Evolutionary conservation across 768 basidiomycete genomes (phyloP).

Genomic region (Panellus pusillus): DNA sequence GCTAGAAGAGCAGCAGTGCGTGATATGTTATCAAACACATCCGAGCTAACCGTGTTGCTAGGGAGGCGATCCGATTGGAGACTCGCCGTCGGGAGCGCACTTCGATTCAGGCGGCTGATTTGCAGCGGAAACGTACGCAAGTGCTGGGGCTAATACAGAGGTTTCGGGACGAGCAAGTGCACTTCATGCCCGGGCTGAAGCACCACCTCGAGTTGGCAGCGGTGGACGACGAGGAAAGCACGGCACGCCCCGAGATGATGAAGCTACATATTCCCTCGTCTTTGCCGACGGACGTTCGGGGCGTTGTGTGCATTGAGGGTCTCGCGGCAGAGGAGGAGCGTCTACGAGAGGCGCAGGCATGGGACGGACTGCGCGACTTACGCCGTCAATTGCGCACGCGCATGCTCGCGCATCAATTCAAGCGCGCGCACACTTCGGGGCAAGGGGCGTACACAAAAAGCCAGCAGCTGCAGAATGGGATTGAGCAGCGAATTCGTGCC

Average conservation of each 20-base stretch:
- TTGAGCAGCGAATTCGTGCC: constrained; percentile 7
- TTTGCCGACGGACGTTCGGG: not conserved
- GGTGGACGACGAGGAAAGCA: not conserved
- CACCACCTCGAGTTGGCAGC: not conserved
- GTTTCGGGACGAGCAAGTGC: constrained; percentile 1
- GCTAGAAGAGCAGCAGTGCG: constrained; percentile 12
- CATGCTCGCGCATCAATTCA: constrained; percentile 15
- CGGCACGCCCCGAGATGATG: constrained; percentile 16
- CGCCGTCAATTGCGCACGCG: constrained; percentile 18
- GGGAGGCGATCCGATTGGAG: not conserved
- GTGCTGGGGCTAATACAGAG: not conserved
- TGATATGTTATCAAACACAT: not conserved
- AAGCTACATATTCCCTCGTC: constrained; percentile 24
- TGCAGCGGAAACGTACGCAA: constrained; percentile 1
- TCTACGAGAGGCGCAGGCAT: constrained; percentile 22
- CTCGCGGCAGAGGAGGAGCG: constrained; percentile 21
- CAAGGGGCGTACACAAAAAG: constrained; percentile 21
- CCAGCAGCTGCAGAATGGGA: constrained; percentile 10
- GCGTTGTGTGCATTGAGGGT: constrained; percentile 8
- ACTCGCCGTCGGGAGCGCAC: not conserved
- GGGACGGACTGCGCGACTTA: constrained; percentile 18
- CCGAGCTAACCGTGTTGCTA: not conserved
- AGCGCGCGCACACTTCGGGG: no score
- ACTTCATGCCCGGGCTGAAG: constrained; percentile 8
- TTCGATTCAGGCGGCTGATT: not conserved